Percentiles rank a stretch among this genome's conserved stretches.
phyloP scores from a whole-genome alignment of 2,329 filamentous ascomycete species.

The Lasiodiplodia sp. region DNA sequence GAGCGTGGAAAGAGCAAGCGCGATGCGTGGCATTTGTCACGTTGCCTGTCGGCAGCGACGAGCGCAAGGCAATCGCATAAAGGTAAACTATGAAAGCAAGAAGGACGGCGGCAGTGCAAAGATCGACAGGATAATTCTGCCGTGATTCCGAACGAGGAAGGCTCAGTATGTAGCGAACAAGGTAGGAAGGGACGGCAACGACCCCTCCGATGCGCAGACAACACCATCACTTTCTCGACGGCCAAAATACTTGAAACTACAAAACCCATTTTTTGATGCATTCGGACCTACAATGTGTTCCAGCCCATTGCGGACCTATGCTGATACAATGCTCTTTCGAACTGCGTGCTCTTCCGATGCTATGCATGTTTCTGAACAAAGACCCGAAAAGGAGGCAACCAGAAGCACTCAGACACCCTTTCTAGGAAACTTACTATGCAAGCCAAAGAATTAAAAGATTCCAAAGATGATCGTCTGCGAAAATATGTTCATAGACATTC shows the following conservation, averaged over 20 bases:
- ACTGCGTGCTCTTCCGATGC: conserved; percentile 4
- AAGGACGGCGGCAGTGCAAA: neutral
- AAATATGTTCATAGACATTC: conserved; percentile 29
- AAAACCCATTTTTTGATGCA: neutral
- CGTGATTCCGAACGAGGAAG: neutral
- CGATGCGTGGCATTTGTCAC: neutral
- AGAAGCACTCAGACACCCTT: conserved; percentile 13
- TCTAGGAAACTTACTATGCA: conserved; percentile 8
- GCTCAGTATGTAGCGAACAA: neutral
- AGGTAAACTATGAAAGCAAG: neutral
- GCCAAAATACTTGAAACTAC: neutral
- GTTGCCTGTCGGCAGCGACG: neutral
- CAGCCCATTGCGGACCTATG: neutral
- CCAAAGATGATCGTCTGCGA: conserved; percentile 3
- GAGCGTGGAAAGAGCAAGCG: conserved; percentile 11
- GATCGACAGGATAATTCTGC: too few relatives aligned
- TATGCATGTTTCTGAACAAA: conserved; percentile 13
- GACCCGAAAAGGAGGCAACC: neutral
- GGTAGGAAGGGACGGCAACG: neutral
- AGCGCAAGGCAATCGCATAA: neutral
- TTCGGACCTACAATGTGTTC: conserved; percentile 6
- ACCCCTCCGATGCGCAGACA: neutral
- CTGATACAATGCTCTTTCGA: conserved; percentile 19
- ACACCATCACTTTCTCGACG: neutral
- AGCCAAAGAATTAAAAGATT: conserved; percentile 9